phyloP scores from a whole-genome alignment of 768 basidiomycete species.

The Trametes cingulata region DNA sequence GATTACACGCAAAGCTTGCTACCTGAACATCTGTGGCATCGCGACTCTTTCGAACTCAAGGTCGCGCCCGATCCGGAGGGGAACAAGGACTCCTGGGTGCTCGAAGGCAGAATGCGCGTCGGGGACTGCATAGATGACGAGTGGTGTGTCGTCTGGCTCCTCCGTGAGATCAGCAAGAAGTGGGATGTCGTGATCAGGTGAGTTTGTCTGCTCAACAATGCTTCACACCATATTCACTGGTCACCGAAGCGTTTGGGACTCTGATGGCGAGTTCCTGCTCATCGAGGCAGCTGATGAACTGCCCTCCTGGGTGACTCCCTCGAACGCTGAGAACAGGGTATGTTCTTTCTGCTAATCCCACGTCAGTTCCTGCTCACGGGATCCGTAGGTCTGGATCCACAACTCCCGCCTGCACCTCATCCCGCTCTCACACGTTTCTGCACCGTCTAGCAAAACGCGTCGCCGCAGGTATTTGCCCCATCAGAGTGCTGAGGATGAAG shows the following conservation, averaged over 20 bases:
- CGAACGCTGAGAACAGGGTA: conserved; percentile 92
- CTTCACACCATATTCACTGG: not conserved
- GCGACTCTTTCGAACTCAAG: conserved; percentile 80
- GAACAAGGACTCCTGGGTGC: conserved; percentile 44
- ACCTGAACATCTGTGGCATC: conserved; percentile 75
- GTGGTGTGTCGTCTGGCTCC: conserved; percentile 92
- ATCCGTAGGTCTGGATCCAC: conserved; percentile 86
- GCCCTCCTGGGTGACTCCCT: conserved; percentile 88
- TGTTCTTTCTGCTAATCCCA: conserved; percentile 38
- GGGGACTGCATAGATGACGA: conserved; percentile 99
- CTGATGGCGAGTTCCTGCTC: conserved; percentile 93
- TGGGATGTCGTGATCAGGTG: conserved; percentile 86
- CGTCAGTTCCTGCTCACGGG: not conserved
- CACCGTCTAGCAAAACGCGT: conserved; percentile 54
- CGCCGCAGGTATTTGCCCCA: conserved; percentile 45
- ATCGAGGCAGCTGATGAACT: conserved; percentile 94
- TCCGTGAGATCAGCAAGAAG: conserved; percentile 70
- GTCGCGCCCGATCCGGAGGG: conserved; percentile 50
- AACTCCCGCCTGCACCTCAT: conserved; percentile 82
- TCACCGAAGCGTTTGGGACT: conserved; percentile 66
- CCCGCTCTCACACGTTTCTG: conserved; percentile 75
- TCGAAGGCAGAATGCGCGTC: conserved; percentile 86
- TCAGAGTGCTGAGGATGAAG: conserved; percentile 54
- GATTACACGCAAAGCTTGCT: conserved; percentile 56
- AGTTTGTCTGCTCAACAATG: conserved; percentile 21